phyloP scores from a whole-genome alignment of 768 basidiomycete genomes.

The Lyophyllum atratum region DNA sequence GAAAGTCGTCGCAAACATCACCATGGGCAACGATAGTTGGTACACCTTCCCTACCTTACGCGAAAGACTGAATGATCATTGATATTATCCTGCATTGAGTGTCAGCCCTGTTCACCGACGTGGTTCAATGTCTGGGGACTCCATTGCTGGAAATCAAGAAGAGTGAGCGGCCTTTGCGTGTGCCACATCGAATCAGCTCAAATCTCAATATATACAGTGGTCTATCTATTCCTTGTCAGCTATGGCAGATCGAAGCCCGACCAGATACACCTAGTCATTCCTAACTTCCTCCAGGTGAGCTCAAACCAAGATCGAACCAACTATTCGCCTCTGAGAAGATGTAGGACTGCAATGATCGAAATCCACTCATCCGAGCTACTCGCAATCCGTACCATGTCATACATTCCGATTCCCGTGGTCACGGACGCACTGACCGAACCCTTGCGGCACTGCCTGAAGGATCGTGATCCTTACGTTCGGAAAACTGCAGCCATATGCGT shows the following conservation, averaged over 20 bases:
- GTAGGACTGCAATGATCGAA: conserved; percentile 94
- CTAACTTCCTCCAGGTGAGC: conserved; percentile 83
- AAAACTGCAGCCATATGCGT: conserved; percentile 99
- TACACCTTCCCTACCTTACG: conserved; percentile 30
- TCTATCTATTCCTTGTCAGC: conserved; percentile 95
- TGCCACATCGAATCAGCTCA: background rate
- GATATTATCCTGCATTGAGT: conserved; percentile 46
- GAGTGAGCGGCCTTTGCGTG: conserved; percentile 55
- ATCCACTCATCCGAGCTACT: conserved; percentile 96
- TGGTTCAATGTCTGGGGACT: conserved; percentile 93
- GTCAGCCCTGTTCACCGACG: conserved; percentile 94
- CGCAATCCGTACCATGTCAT: conserved; percentile 98
- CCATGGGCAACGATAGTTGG: conserved; percentile 99
- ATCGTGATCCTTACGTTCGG: conserved; percentile 95
- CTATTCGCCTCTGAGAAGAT: conserved; percentile 11
- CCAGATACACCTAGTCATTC: conserved; percentile 89
- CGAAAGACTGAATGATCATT: conserved; percentile 21
- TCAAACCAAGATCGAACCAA: background rate
- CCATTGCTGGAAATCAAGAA: conserved; percentile 98
- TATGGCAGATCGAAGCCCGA: conserved; percentile 95
- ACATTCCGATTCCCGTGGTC: conserved; percentile 91
- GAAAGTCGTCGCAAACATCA: conserved; percentile 98
- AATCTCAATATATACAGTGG: conserved; percentile 59
- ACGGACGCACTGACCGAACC: conserved; percentile 87
- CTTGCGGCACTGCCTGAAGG: conserved; percentile 88